A percentile compares a stretch with the other conserved stretches of the same genome.
phyloP scores from a whole-genome alignment of 805 yeast species.

The Yarrowia osloensis region DNA sequence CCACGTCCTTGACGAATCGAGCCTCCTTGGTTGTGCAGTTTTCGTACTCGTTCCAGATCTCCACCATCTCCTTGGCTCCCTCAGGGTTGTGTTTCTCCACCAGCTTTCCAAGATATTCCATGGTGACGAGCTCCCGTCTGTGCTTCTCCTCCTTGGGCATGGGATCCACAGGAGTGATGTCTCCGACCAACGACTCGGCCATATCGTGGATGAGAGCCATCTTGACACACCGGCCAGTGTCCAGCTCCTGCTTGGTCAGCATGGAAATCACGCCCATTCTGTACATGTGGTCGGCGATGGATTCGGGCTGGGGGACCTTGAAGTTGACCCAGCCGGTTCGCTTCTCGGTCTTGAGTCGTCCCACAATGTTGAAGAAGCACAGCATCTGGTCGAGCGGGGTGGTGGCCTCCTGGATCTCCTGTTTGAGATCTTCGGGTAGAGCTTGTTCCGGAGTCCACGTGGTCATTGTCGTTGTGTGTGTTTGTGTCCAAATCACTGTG shows the following conservation, averaged over 20 bases:
- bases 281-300: slow-evolving; percentile 94
- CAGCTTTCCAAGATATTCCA: slow-evolving; percentile 61
- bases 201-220: slow-evolving; percentile 91
- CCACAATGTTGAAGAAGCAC: slow-evolving; percentile 62
- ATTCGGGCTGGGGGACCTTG: slow-evolving; percentile 55
- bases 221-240: slow-evolving; percentile 64
- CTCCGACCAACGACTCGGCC: slow-evolving; percentile 94
- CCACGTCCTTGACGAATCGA: slow-evolving; percentile 87
- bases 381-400: slow-evolving; percentile 8
- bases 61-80: slow-evolving; percentile 67
- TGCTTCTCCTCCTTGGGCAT: slow-evolving; percentile 80
- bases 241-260: slow-evolving; percentile 50
- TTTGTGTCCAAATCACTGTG: neutral
- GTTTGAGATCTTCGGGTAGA: slow-evolving; percentile 1
- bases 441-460: slow-evolving; percentile 24
- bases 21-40: slow-evolving; percentile 81
- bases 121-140: slow-evolving; percentile 73
- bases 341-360: slow-evolving; percentile 70
- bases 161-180: slow-evolving; percentile 80
- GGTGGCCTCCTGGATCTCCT: slow-evolving; percentile 15
- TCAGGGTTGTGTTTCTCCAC: slow-evolving; percentile 62
- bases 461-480: neutral
- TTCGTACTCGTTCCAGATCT: slow-evolving; percentile 88
- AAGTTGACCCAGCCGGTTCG: slow-evolving; percentile 95
- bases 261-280: slow-evolving; percentile 84